phyloP scores from a whole-genome alignment of 805 yeast genomes.

The Pachysolen tannophilus region DNA sequence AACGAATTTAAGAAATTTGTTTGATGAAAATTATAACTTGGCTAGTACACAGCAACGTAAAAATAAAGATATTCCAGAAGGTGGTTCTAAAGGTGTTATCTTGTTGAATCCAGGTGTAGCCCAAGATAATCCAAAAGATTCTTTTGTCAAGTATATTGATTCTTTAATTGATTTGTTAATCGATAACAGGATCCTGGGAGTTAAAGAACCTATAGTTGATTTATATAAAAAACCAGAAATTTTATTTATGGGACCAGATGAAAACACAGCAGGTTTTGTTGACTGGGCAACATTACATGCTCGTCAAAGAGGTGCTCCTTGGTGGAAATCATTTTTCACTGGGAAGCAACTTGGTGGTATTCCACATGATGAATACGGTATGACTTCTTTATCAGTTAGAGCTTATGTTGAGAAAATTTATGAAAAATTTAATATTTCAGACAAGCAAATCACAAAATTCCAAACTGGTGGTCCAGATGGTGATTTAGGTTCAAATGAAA shows the following conservation, averaged over 20 bases:
- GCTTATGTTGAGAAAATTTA: conserved; percentile 85
- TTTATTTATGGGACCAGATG: conserved; percentile 98
- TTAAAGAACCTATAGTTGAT: conserved; percentile 80
- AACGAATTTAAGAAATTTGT: conserved; percentile 76
- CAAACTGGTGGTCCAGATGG: conserved; percentile 99
- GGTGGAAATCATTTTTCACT: conserved; percentile 98
- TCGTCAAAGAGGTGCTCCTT: conserved; percentile 81
- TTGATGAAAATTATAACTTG: conserved; percentile 93
- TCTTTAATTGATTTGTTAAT: conserved; percentile 80
- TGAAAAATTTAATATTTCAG: conserved; percentile 58
- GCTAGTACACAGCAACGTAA: conserved; percentile 95
- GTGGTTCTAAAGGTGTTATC: conserved; percentile 97
- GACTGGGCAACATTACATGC: conserved; percentile 98
- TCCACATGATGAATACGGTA: conserved; percentile 96
- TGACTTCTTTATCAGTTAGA: conserved; percentile 93
- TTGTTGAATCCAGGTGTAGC: conserved; percentile 65
- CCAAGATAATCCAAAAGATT: conserved; percentile 72
- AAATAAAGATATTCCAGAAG: conserved; percentile 98
- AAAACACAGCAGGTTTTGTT: conserved; percentile 91
- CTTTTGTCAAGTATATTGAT: conserved; percentile 91
- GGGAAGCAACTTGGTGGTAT: conserved; percentile 95
- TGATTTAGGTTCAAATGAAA: conserved; percentile 94
- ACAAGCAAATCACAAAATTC: conserved; percentile 60
- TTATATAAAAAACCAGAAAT: conserved; percentile 80
- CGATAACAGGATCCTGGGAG: conserved; percentile 61